Conservation (phyloP, 805 yeast species). For the Saccharomycopsis synnaedendra region DNA sequence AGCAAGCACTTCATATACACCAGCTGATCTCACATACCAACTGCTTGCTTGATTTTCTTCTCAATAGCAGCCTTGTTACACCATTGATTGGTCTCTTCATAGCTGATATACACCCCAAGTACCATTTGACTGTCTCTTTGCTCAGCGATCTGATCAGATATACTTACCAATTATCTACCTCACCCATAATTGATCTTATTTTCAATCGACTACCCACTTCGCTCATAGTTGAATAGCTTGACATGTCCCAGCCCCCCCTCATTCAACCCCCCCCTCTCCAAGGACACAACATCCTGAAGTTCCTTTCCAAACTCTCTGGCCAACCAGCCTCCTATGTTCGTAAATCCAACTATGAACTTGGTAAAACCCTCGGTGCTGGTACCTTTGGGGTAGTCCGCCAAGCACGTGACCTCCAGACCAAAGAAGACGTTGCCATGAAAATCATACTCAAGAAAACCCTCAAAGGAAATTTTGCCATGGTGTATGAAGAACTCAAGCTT, state of each 20-base stretch:
- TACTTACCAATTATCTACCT: no score
- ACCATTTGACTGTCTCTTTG: no score
- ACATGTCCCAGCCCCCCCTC: slow-evolving; percentile 5
- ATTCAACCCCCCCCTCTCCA: slow-evolving; percentile 17
- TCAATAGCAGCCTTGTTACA: no score
- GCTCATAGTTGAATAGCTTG: no score
- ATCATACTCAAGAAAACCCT: slow-evolving; percentile 79
- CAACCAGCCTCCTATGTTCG: slow-evolving; percentile 63
- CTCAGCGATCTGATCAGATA: no score
- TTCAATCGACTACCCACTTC: no score
- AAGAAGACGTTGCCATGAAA: slow-evolving; percentile 80
- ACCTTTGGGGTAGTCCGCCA: slow-evolving; percentile 85
- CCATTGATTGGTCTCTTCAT: no score
- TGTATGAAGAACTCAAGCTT: slow-evolving; percentile 66
- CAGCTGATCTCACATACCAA: no score
- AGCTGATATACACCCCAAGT: no score
- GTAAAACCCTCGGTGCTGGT: slow-evolving; percentile 87
- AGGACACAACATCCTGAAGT: slow-evolving; percentile 26
- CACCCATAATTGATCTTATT: no score
- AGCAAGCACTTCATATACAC: no score
- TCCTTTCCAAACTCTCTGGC: slow-evolving; percentile 48
- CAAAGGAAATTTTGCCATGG: slow-evolving; percentile 57
- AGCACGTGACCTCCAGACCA: slow-evolving; percentile 42
- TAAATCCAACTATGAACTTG: slow-evolving; percentile 63
- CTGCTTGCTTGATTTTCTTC: no score